Conservation (phyloP, 2,329 filamentous ascomycete genomes). For the Talaromyces sp. region DNA sequence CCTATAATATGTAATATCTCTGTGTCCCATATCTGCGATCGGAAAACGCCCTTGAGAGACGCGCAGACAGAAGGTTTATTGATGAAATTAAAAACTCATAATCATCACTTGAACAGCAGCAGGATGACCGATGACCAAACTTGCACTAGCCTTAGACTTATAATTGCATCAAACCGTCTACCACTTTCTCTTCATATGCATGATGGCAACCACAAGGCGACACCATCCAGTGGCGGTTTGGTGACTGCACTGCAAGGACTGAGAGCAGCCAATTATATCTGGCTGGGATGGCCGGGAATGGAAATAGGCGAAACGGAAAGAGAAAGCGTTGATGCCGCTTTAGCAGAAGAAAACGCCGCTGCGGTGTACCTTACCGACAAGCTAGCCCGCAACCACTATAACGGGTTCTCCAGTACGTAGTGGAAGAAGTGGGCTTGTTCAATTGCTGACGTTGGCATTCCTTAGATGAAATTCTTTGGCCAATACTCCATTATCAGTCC, state of each 20-base stretch:
- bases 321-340: conserved; percentile 66
- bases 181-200: conserved; percentile 88
- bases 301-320: conserved; percentile 73
- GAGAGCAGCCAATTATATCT: conserved; percentile 85
- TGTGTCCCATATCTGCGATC: too few relatives aligned
- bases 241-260: conserved; percentile 87
- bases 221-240: conserved; percentile 87
- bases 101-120: too few relatives aligned
- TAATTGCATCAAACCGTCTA: conserved; percentile 87
- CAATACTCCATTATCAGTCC: conserved; percentile 93
- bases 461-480: conserved; percentile 90
- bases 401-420: conserved; percentile 81
- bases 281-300: conserved; percentile 94
- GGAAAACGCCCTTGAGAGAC: too few relatives aligned
- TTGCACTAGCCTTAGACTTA: too few relatives aligned
- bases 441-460: background rate
- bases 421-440: too few relatives aligned
- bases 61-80: too few relatives aligned
- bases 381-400: conserved; percentile 89
- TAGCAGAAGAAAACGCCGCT: conserved; percentile 79
- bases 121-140: too few relatives aligned
- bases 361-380: conserved; percentile 88
- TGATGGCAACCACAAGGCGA: conserved; percentile 79
- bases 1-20: too few relatives aligned
- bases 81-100: too few relatives aligned